phyloP scores from a whole-genome alignment of 1,284 basidiomycete genomes.

The Coniferiporia sulphurascens region DNA sequence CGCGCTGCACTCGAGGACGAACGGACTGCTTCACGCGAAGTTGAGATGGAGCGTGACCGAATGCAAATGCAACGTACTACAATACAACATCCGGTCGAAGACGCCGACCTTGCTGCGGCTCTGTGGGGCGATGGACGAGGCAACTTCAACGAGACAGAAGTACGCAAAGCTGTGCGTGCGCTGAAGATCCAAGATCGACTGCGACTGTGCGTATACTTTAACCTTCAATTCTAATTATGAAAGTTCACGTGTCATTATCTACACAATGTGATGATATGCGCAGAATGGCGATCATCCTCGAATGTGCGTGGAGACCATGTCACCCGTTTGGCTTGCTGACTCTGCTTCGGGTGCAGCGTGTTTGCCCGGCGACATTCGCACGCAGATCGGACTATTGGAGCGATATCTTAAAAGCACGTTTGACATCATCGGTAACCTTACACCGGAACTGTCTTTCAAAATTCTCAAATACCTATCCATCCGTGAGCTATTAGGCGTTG shows the following conservation, averaged over 20 bases:
- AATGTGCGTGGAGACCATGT: constrained; percentile 37
- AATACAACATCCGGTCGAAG: constrained; percentile 22
- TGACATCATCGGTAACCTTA: constrained; percentile 73
- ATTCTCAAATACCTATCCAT: constrained; percentile 66
- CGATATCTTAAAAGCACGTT: constrained; percentile 77
- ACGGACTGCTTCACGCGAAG: constrained; percentile 46
- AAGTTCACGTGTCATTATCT: constrained; percentile 1
- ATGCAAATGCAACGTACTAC: constrained; percentile 25
- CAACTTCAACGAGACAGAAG: constrained; percentile 61
- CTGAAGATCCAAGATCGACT: constrained; percentile 64
- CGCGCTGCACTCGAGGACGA: constrained; percentile 35
- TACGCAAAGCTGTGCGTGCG: constrained; percentile 56
- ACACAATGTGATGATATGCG: background rate
- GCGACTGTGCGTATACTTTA: constrained; percentile 50
- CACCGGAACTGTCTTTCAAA: constrained; percentile 59
- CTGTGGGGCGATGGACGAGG: constrained; percentile 49
- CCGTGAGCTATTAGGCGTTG: constrained; percentile 57
- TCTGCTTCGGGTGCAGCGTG: constrained; percentile 39
- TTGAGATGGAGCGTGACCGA: constrained; percentile 59
- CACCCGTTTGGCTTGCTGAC: constrained; percentile 4
- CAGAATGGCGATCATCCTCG: constrained; percentile 40
- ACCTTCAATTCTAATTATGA: background rate
- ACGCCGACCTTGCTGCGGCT: constrained; percentile 40
- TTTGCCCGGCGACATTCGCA: constrained; percentile 71
- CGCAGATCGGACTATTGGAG: constrained; percentile 75